Base-by-base conservation (phyloP, 192 early-diverging fungal genomes). In the Gigaspora rosea region DNA sequence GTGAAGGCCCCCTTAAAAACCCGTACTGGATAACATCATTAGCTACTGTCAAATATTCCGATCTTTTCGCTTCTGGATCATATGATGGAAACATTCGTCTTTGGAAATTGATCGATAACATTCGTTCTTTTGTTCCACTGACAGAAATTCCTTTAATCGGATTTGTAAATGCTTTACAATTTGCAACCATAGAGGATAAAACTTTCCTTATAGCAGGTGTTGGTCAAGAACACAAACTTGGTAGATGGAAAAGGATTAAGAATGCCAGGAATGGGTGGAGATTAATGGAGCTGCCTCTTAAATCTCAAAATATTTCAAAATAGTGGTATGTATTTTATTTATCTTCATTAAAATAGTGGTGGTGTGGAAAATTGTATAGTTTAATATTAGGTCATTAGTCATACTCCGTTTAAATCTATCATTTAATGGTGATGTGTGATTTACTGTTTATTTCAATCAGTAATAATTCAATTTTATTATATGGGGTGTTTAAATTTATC, bases 211-310 rank as follows among this genome's bases (percentile, higher is more conserved):
- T 90, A 4, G 89, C 88, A 2, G 96, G 88, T 7, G 81, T 92
- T 50, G 97, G 96, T 22, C 94, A 96, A 80, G 97, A 99, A 82
- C 94, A 95, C 75, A 87, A 89, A 76, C 77, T 94, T 52, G 97
- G 97, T 12, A 89, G 97, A 58, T 99, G 97, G 97, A 86, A 88
- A 73, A 90, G 91, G 78, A 79, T 88, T 61, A 95, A 93, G 78
- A 85, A 87, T 49, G 93, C 87, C 8, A 91, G 90, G 79, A 98
- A 97, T 77, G 86, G 86, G 33, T 80, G 94, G 70, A 87, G 84
- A 71, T 77, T 94, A 4, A 85, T 98, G 51, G 89, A 89, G 20
- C 78, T 98, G 27, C 11, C 75, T 41, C 36, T 80, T 52, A 86
- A 81, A 59, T 41, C 36, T 46, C 2, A 49, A 77, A 20, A 27